Conservation (phyloP, 2,329 filamentous ascomycete species). For the Stagonosporopsis rhizophila region DNA sequence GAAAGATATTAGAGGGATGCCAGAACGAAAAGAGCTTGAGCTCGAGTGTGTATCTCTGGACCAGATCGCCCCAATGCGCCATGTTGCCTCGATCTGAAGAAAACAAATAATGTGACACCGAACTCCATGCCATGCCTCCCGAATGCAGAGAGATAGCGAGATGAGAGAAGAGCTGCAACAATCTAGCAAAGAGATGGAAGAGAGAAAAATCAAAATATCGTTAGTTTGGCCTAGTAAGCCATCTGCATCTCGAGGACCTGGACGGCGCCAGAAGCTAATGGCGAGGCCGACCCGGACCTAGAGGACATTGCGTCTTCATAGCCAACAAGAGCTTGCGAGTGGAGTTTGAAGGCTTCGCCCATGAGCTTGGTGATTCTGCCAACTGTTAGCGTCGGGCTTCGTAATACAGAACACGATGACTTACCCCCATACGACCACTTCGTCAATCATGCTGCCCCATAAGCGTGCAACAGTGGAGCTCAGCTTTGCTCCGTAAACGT, state of each 20-base stretch:
- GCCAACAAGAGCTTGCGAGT: conserved; percentile 91
- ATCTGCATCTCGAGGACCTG: conserved; percentile 54
- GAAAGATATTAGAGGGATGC: conserved; percentile 48
- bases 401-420: conserved; percentile 52
- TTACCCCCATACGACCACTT: conserved; percentile 99
- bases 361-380: conserved; percentile 88
- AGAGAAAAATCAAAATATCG: conserved; percentile 27
- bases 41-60: conserved; percentile 45
- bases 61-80: conserved; percentile 47
- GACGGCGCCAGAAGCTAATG: conserved; percentile 51
- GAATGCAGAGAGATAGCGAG: conserved; percentile 40
- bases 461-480: conserved; percentile 95
- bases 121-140: conserved; percentile 48
- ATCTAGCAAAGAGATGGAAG: conserved; percentile 39
- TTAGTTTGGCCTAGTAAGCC: conserved; percentile 46
- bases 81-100: conserved; percentile 39
- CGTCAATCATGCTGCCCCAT: conserved; percentile 98
- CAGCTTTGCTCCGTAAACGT: conserved; percentile 80
- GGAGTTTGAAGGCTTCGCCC: conserved; percentile 97
- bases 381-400: conserved; percentile 53
- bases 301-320: conserved; percentile 80
- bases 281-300: conserved; percentile 52
- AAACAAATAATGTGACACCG: conserved; percentile 22
- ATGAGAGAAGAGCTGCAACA: conserved; percentile 30
- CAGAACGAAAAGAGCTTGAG: conserved; percentile 42